Conservation (phyloP, 2,329 filamentous ascomycete species). For the Emmonsiellopsis sp. region DNA sequence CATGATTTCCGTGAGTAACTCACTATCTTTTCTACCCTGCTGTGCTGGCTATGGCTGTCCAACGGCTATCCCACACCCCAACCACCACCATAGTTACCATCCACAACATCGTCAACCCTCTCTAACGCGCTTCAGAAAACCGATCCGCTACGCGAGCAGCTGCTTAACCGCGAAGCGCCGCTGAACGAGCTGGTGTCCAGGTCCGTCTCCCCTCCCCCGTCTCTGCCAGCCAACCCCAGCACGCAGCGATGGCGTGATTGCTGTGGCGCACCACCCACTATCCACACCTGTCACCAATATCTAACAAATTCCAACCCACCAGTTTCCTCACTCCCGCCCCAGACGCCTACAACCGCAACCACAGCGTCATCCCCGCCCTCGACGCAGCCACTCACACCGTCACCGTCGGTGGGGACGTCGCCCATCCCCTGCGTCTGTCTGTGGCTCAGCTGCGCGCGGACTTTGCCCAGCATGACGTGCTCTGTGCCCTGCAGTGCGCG, state of each 20-base stretch:
- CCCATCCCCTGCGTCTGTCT: slow-evolving; percentile 36
- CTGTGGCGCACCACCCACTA: slow-evolving; percentile 2
- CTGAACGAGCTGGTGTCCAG: slow-evolving; percentile 14
- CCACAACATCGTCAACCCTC: not conserved
- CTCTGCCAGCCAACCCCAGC: not conserved
- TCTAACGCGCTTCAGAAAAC: slow-evolving; percentile 1
- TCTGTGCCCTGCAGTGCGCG: slow-evolving; percentile 52
- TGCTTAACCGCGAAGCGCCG: slow-evolving; percentile 13
- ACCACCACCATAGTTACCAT: not conserved
- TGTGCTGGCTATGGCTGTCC: not conserved
- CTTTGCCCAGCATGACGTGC: slow-evolving; percentile 46
- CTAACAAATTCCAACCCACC: slow-evolving; percentile 2
- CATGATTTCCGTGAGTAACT: not conserved
- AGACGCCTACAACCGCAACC: slow-evolving; percentile 50
- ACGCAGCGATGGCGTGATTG: not conserved
- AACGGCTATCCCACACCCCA: not conserved
- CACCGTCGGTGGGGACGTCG: slow-evolving; percentile 42
- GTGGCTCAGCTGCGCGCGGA: slow-evolving; percentile 38
- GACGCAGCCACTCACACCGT: slow-evolving; percentile 34
- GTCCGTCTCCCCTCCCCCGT: slow-evolving; percentile 5
- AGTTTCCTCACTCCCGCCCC: slow-evolving; percentile 46
- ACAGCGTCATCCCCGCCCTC: slow-evolving; percentile 45
- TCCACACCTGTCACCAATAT: not conserved
- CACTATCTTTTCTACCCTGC: not conserved
- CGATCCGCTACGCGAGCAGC: not conserved